phyloP scores from a whole-genome alignment of 1,139 yeast genomes.

The Kodamaea fungicola region DNA sequence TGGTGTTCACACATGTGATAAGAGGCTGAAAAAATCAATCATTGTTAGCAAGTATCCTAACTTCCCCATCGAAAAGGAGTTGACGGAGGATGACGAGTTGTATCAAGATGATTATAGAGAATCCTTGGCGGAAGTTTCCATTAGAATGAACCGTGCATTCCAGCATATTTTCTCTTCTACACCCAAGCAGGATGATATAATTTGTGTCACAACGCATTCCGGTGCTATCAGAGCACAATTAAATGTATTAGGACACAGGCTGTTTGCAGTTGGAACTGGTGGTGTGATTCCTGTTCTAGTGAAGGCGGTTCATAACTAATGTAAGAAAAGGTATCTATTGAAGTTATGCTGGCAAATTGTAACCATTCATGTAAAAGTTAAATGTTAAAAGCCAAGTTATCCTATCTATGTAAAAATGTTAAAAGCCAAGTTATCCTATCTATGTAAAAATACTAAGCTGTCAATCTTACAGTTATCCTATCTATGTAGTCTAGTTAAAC shows the following conservation, averaged over 20 bases:
- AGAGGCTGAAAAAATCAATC: conserved; percentile 31
- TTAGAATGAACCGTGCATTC: conserved; percentile 34
- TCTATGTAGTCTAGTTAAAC: too few relatives aligned
- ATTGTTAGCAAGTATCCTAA: conserved; percentile 30
- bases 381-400: too few relatives aligned
- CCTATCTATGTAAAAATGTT: too few relatives aligned
- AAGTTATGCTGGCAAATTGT: too few relatives aligned
- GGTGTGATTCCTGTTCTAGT: conserved; percentile 45
- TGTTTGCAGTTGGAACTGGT: conserved; percentile 43
- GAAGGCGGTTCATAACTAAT: conserved; percentile 21
- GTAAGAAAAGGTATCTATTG: too few relatives aligned
- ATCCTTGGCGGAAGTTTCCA: conserved; percentile 38
- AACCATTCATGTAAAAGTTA: too few relatives aligned
- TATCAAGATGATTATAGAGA: conserved; percentile 39
- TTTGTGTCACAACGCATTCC: conserved; percentile 36
- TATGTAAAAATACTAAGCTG: too few relatives aligned
- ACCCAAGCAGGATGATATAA: conserved; percentile 18
- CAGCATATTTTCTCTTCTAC: conserved; percentile 31
- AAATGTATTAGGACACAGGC: conserved; percentile 38
- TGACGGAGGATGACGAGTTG: conserved; percentile 39
- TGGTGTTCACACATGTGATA: conserved; percentile 46
- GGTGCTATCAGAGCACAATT: conserved; percentile 42
- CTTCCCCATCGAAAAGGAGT: conserved; percentile 36
- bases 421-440: too few relatives aligned
- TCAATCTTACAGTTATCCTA: too few relatives aligned